Evolutionary conservation across 352 stramenopile species (phyloP).

Genomic region (Thraustochytrium sp.): DNA sequence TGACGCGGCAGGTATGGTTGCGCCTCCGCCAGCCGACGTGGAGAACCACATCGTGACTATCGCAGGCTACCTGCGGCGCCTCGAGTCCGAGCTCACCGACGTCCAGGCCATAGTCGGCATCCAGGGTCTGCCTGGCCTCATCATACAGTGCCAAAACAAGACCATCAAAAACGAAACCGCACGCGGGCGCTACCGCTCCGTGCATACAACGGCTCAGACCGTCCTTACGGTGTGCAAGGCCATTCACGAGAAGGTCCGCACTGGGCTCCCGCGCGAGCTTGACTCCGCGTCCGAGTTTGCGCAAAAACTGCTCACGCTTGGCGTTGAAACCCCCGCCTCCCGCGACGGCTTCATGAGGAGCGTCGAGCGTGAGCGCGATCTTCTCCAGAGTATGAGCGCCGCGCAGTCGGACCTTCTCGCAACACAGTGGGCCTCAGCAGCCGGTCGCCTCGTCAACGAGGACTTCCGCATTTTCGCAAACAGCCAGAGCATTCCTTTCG

Average conservation of each 20-base stretch:
- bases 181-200: neutral
- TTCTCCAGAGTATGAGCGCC: no score
- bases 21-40: no score
- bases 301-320: neutral
- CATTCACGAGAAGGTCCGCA: neutral
- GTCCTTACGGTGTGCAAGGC: neutral
- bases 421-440: neutral
- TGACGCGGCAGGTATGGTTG: no score
- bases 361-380: no score
- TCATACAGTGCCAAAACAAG: neutral
- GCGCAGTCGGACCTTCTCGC: no score
- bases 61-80: neutral
- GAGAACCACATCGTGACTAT: no score
- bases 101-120: neutral
- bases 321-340: no score
- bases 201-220: neutral
- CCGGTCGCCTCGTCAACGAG: neutral
- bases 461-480: neutral
- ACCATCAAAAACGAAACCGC: neutral
- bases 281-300: neutral
- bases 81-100: neutral
- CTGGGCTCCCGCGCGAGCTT: neutral
- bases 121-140: neutral
- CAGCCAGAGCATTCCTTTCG: neutral
- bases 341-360: no score